Conservation (phyloP, 2,329 filamentous ascomycete genomes). For the Phaeoacremonium minimum region DNA sequence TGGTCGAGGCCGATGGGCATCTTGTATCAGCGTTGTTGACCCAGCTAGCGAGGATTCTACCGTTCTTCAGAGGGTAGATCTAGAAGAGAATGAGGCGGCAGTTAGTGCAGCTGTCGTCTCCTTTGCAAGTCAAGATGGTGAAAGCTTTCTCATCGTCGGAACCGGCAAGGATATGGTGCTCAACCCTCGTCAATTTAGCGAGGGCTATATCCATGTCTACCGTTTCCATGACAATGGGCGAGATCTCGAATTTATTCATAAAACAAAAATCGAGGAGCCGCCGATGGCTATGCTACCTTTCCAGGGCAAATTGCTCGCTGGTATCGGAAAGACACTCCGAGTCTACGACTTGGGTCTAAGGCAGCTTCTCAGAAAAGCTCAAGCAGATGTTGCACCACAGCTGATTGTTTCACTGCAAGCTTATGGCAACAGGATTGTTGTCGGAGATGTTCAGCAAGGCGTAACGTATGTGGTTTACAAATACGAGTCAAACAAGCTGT, state of each 20-base stretch:
- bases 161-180: constrained; percentile 87
- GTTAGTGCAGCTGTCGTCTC: constrained; percentile 80
- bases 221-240: constrained; percentile 83
- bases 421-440: constrained; percentile 85
- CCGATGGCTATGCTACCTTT: constrained; percentile 89
- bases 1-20: constrained; percentile 85
- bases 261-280: constrained; percentile 86
- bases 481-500: constrained; percentile 81
- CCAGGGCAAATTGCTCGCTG: constrained; percentile 84
- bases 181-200: constrained; percentile 68
- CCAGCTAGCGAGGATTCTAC: constrained; percentile 66
- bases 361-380: constrained; percentile 87
- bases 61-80: constrained; percentile 73
- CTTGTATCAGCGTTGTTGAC: constrained; percentile 89
- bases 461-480: constrained; percentile 94
- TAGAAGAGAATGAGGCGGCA: constrained; percentile 87
- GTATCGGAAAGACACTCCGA: constrained; percentile 75
- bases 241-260: constrained; percentile 90
- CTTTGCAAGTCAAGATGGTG: constrained; percentile 84
- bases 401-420: constrained; percentile 87
- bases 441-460: constrained; percentile 89
- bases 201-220: constrained; percentile 89
- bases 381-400: constrained; percentile 72
- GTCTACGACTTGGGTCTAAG: constrained; percentile 93
- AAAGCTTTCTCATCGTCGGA: constrained; percentile 88